Evolutionary conservation across 208 protist species (phyloP).

Genomic region (Lotmaria passim): DNA sequence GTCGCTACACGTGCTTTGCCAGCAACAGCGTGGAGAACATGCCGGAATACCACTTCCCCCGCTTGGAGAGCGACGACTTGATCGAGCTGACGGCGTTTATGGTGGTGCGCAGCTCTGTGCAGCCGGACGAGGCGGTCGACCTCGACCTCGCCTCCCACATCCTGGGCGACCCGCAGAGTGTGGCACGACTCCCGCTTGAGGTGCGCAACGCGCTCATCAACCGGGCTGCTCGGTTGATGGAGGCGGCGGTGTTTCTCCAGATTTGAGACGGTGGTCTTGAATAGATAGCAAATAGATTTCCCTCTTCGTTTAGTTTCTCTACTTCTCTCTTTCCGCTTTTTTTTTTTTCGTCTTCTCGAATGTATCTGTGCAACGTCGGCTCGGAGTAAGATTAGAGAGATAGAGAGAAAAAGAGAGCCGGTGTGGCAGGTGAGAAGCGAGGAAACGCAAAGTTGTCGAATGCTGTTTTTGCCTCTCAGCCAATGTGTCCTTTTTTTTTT

Average conservation of each 20-base stretch:
- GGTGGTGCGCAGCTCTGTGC: conserved; percentile 41
- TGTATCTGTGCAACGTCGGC: not conserved
- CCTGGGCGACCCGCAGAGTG: conserved; percentile 32
- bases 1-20: conserved; percentile 43
- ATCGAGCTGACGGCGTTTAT: conserved; percentile 47
- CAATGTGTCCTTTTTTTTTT: not conserved
- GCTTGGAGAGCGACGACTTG: conserved; percentile 34
- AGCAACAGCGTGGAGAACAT: conserved; percentile 52
- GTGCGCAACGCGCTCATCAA: conserved; percentile 16
- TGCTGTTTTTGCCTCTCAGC: too few species aligned
- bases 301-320: too few species aligned
- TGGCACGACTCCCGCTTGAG: conserved; percentile 14
- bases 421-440: not conserved
- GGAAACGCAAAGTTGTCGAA: not conserved
- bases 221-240: conserved; percentile 43
- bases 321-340: too few species aligned
- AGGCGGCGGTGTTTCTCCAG: conserved; percentile 51
- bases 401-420: not conserved
- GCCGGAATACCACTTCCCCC: conserved; percentile 43
- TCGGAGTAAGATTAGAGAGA: not conserved
- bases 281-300: too few species aligned
- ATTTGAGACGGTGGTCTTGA: too few species aligned
- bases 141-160: conserved; percentile 30
- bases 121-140: conserved; percentile 38
- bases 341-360: too few species aligned